These are phyloP conservation scores for Anisodus tanguticus DNA, from an alignment of 257 asterid genomes.

Conservation along the genomic window DNA sequence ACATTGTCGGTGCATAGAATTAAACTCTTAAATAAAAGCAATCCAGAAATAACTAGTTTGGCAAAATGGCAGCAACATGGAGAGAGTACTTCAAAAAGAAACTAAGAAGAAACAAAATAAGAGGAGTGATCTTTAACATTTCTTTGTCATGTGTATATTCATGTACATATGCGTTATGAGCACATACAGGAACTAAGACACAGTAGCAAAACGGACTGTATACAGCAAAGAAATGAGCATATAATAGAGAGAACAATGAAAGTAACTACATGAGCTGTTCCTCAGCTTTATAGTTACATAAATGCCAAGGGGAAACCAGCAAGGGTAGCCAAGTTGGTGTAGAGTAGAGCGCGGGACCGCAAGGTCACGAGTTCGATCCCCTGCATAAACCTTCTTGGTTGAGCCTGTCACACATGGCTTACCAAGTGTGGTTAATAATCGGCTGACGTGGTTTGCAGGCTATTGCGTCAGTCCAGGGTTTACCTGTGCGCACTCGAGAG, in stretches of 20 bases:
- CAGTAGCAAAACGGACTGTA: constrained; percentile 20
- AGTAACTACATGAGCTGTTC: not conserved
- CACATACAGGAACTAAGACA: constrained; percentile 1
- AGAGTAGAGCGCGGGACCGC: too few relatives aligned
- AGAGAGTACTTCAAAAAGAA: not conserved
- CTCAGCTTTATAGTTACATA: not conserved
- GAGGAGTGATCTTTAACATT: not conserved
- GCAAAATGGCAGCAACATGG: not conserved
- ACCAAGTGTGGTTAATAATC: too few relatives aligned
- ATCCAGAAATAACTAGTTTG: not conserved
- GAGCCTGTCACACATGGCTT: too few relatives aligned
- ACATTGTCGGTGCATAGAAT: too few relatives aligned
- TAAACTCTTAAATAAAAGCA: not conserved
- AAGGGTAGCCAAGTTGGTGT: too few relatives aligned
- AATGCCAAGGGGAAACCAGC: not conserved
- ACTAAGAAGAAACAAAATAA: not conserved
- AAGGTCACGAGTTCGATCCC: too few relatives aligned
- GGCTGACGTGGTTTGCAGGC: too few relatives aligned
- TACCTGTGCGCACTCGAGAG: too few relatives aligned
- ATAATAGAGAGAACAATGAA: constrained; percentile 10
- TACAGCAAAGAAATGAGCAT: not conserved
- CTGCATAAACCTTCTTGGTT: too few relatives aligned
- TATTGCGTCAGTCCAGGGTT: too few relatives aligned
- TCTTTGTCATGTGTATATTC: constrained; percentile 16
- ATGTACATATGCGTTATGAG: not conserved